phyloP scores from a whole-genome alignment of 306 rosid species.

The Canavalia ensiformis region DNA sequence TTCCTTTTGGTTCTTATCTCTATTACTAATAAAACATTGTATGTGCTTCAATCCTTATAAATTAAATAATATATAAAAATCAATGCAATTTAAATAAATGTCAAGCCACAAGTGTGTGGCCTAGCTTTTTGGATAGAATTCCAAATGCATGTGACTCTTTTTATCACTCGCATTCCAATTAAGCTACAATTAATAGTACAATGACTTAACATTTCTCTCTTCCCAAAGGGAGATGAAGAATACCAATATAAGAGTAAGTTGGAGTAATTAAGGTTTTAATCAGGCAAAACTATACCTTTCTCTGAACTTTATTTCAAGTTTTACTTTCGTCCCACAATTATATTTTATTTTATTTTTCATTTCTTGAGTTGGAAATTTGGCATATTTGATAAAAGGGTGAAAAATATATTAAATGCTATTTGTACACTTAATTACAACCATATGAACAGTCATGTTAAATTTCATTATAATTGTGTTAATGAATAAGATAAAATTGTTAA shows the following conservation, averaged over 20 bases:
- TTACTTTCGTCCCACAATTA: not conserved
- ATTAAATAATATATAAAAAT: too few species aligned
- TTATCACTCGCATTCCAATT: not conserved
- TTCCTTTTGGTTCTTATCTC: too few species aligned
- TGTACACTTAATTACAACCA: too few species aligned
- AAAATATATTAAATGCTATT: not conserved
- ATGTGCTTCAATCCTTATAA: too few species aligned
- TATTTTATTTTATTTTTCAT: not conserved
- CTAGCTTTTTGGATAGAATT: not conserved
- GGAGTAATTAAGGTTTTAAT: not conserved
- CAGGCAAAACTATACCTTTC: not conserved
- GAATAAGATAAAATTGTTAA: too few species aligned
- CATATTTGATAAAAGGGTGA: not conserved
- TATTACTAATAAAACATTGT: too few species aligned
- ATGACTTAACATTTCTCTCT: not conserved
- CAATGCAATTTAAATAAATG: not conserved
- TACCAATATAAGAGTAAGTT: not conserved
- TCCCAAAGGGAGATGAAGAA: not conserved
- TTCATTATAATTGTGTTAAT: too few species aligned
- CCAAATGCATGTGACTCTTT: slow-evolving; percentile 1
- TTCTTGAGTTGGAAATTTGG: not conserved
- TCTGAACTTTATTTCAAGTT: not conserved
- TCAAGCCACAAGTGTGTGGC: not conserved
- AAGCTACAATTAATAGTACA: not conserved
- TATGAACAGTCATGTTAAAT: too few species aligned